These are phyloP conservation scores for Nephelium lappaceum DNA, from an alignment of 345 rosid genomes.

Conservation along the genomic window DNA sequence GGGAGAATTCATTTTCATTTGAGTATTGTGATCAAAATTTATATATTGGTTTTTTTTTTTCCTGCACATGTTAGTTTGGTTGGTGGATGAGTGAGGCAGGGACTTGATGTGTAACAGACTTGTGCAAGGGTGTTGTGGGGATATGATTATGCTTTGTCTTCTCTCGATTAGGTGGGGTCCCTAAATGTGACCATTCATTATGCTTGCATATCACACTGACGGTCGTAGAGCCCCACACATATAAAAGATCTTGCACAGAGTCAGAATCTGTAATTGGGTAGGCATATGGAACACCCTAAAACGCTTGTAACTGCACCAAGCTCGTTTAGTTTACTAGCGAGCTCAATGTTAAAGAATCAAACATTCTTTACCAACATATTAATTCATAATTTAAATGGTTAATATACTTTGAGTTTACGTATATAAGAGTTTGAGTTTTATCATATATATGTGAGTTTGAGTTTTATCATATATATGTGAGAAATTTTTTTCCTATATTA, in stretches of 20 bases:
- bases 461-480: too few relatives aligned
- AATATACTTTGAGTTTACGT: too few relatives aligned
- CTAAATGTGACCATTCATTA: conserved; percentile 17
- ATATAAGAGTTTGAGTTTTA: too few relatives aligned
- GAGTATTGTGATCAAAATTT: not conserved
- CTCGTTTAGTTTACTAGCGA: too few relatives aligned
- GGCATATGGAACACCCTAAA: too few relatives aligned
- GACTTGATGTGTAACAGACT: conserved; percentile 18
- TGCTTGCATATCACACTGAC: not conserved
- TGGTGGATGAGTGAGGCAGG: conserved; percentile 5
- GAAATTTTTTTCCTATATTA: too few relatives aligned
- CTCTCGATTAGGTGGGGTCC: conserved; percentile 7
- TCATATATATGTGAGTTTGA: too few relatives aligned
- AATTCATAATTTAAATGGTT: too few relatives aligned
- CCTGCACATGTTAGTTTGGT: not conserved
- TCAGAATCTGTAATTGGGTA: too few relatives aligned
- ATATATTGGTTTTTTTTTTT: not conserved
- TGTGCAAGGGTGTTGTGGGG: not conserved
- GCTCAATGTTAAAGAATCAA: too few relatives aligned
- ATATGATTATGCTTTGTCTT: conserved; percentile 6
- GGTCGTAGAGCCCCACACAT: not conserved
- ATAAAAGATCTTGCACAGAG: not conserved
- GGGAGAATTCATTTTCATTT: not conserved
- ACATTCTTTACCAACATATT: too few relatives aligned
- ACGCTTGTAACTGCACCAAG: too few relatives aligned